Percentiles rank a stretch among this genome's conserved stretches.
These are phyloP conservation scores for Moniliella sp. DNA, from an alignment of 1,284 basidiomycete genomes.

Conservation along the genomic window DNA sequence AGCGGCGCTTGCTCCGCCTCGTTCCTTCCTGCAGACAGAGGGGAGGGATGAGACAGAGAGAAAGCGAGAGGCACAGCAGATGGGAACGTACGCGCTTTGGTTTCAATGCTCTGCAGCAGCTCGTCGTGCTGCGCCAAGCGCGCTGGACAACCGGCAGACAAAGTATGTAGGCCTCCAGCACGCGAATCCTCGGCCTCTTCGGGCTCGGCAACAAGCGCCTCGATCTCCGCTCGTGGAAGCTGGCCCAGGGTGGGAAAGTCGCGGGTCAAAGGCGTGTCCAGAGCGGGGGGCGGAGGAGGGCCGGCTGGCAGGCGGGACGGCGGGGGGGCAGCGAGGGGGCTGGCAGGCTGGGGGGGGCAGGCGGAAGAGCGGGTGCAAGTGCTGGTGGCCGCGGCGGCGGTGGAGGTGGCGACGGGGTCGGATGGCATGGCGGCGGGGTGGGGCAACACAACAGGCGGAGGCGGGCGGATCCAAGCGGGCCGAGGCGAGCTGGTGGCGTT, in stretches of 20 bases:
- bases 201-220: slow-evolving; percentile 8
- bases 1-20: slow-evolving; percentile 11
- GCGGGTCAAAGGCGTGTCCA: slow-evolving; percentile 4
- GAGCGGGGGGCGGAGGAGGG: too few species aligned
- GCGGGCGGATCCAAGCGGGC: too few species aligned
- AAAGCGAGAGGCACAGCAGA: too few species aligned
- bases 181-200: slow-evolving; percentile 4
- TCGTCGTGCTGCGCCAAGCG: slow-evolving; percentile 9
- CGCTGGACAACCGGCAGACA: slow-evolving; percentile 8
- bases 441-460: too few species aligned
- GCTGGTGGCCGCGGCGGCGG: too few species aligned
- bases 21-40: slow-evolving; percentile 5
- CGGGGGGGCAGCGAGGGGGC: too few species aligned
- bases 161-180: slow-evolving; percentile 17
- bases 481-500: too few species aligned
- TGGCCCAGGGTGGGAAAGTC: slow-evolving; percentile 11
- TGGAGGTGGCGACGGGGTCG: too few species aligned
- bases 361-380: too few species aligned
- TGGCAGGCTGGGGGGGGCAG: too few species aligned
- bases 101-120: slow-evolving; percentile 11
- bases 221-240: slow-evolving; percentile 13
- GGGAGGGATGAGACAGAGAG: not conserved
- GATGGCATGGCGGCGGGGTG: too few species aligned
- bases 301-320: too few species aligned
- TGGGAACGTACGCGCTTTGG: slow-evolving; percentile 9